Percentiles rank a stretch among this genome's conserved stretches.
phyloP scores from a whole-genome alignment of 2,329 filamentous ascomycete species.

The Ascomycota sp. region DNA sequence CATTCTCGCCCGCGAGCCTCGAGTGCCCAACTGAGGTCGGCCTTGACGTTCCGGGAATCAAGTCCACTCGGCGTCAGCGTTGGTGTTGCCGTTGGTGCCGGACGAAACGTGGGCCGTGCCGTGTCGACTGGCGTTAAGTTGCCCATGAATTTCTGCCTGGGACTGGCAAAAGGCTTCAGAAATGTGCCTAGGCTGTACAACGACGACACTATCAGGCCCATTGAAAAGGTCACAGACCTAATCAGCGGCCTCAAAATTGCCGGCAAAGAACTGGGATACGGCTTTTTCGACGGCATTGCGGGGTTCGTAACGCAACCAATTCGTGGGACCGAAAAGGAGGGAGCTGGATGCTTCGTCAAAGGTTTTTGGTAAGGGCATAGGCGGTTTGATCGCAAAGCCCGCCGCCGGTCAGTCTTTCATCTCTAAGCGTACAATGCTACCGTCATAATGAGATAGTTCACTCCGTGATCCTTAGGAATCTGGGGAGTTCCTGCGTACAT shows the following conservation, averaged over 20 bases:
- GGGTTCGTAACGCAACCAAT: conserved; percentile 64
- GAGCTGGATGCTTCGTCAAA: conserved; percentile 44
- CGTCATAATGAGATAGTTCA: no score
- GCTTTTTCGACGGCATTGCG: conserved; percentile 63
- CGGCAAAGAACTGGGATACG: conserved; percentile 56
- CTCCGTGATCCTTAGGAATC: conserved; percentile 20
- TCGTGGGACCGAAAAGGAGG: conserved; percentile 30
- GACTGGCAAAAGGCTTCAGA: conserved; percentile 68
- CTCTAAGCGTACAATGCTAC: not conserved
- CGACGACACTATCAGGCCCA: conserved; percentile 60
- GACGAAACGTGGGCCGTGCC: conserved; percentile 49
- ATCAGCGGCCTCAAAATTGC: conserved; percentile 59
- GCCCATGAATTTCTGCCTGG: conserved; percentile 69
- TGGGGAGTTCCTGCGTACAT: conserved; percentile 62
- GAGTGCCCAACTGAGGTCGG: conserved; percentile 3
- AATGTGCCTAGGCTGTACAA: conserved; percentile 75
- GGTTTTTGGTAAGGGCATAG: conserved; percentile 66
- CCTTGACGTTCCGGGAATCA: conserved; percentile 4
- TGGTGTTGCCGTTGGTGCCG: conserved; percentile 43
- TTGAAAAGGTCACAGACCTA: conserved; percentile 60
- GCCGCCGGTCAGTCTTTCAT: conserved; percentile 38
- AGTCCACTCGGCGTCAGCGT: conserved; percentile 12
- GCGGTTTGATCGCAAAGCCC: conserved; percentile 66
- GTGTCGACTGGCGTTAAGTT: conserved; percentile 56
- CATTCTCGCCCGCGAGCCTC: conserved; percentile 1